phyloP scores from a whole-genome alignment of 345 rosid genomes.

The Lenwebbia sp. region DNA sequence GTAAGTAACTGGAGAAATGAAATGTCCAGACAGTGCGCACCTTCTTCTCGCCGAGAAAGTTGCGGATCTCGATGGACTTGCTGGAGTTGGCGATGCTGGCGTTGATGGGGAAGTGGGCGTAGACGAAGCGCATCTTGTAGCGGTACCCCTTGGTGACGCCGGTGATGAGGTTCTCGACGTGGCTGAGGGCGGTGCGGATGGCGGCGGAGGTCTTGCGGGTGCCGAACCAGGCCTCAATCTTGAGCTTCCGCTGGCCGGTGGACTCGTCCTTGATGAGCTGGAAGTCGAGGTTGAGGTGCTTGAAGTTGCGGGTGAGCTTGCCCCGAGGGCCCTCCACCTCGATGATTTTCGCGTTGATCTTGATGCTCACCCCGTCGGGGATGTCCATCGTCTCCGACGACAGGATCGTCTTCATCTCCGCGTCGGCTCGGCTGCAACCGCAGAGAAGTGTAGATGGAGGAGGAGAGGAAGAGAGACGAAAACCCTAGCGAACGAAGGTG shows the following conservation, averaged over 20 bases:
- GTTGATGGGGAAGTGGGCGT: constrained; percentile 23
- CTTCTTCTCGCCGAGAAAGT: constrained; percentile 26
- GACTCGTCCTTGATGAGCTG: constrained; percentile 21
- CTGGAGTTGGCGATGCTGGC: constrained; percentile 8
- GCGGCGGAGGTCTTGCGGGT: constrained; percentile 22
- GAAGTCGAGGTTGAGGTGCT: constrained; percentile 42
- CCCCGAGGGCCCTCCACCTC: constrained; percentile 43
- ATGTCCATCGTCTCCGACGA: constrained; percentile 41
- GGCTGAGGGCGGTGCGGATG: constrained; percentile 33
- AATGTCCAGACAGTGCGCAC: neutral
- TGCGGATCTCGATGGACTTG: constrained; percentile 20
- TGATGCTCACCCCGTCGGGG: constrained; percentile 34
- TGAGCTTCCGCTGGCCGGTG: constrained; percentile 13
- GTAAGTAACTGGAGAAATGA: neutral
- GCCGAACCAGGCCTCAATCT: constrained; percentile 23
- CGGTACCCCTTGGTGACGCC: constrained; percentile 38
- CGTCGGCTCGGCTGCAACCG: neutral
- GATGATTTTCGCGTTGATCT: constrained; percentile 26
- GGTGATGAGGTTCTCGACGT: constrained; percentile 32
- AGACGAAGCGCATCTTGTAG: constrained; percentile 37
- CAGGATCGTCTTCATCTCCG: constrained; percentile 33
- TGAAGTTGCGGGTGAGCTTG: constrained; percentile 29
- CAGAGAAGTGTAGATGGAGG: neutral
- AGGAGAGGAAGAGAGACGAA: neutral
- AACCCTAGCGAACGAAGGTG: neutral